Evolutionary conservation across 2,329 filamentous ascomycete genomes (phyloP), one percentile per base, ranked within the genome.

Genomic region (Macrophomina phaseolina): DNA sequence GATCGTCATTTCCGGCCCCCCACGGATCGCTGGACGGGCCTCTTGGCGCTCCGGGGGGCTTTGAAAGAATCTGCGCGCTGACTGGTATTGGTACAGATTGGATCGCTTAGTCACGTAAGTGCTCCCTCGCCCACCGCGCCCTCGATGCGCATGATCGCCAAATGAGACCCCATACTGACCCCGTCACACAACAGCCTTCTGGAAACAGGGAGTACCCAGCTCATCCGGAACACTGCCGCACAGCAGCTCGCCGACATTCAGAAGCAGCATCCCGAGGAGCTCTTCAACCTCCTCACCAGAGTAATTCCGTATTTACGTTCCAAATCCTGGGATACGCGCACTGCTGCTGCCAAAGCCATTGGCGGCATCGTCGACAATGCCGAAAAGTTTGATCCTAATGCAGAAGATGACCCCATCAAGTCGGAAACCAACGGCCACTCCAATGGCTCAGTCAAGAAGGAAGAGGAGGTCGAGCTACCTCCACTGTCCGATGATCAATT

Each of bases 171-270:
- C 34, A 34, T 32, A 28, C 56, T 67, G 28, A 67, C 65, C 42
- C 48, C 45, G 46, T 64, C 67, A 63, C 55, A 45, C 58, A 63
- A 62, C 79, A 97, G 94, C 71, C 89, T 99, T 77, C 89, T 99
- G 73, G 95, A 99, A 85, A 98, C 95, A 67, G 95, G 95, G 73
- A 98, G 94, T 81, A 99, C 95, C 68, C 90, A 91, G 77, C 85
- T 99, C 71, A 98, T 99, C 77, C 90, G 96, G 72, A 97, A 97
- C 76, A 99, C 95, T 69, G 96, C 95, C 69, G 95, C 97, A 69
- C 93, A 96, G 76, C 95, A 99, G 81, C 86, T 99, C 70, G 95
- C 94, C 69, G 95, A 99, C 81, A 95, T 97, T 79, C 96, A 99
- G 81, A 98, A 97, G 78, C 92, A 95, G 78, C 95, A 98, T 74